Conservation (phyloP, 495 filamentous ascomycete species). For the Penicillium taxi region DNA sequence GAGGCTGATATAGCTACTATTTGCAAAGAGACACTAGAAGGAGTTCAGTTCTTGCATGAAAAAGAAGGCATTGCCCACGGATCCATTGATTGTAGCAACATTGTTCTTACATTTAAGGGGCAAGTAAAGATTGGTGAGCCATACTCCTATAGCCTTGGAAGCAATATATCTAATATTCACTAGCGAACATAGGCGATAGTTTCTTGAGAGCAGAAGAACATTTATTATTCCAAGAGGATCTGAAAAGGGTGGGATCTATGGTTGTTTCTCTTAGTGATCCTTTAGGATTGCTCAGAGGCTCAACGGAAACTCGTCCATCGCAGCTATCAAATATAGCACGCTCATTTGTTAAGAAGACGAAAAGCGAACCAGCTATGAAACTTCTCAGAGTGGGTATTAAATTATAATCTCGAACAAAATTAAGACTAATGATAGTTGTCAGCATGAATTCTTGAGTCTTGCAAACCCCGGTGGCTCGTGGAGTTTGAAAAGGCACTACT, state of each 20-base stretch:
- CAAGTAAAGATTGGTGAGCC: constrained; percentile 9
- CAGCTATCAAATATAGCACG: not conserved
- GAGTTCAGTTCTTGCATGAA: constrained; percentile 7
- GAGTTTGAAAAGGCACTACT: constrained; percentile 5
- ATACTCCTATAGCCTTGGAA: not conserved
- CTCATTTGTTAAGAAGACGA: not conserved
- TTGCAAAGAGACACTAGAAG: constrained; percentile 7
- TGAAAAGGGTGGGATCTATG: constrained; percentile 3
- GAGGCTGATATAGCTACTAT: constrained; percentile 11
- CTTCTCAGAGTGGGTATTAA: constrained; percentile 2
- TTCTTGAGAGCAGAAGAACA: constrained; percentile 3
- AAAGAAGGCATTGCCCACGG: constrained; percentile 4
- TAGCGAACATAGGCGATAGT: constrained; percentile 12
- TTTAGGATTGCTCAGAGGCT: not conserved
- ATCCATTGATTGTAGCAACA: constrained; percentile 4
- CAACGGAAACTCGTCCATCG: not conserved
- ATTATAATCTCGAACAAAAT: not conserved
- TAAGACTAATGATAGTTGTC: not conserved
- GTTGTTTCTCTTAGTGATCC: constrained; percentile 1
- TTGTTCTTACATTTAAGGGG: constrained; percentile 4
- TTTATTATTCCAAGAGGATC: not conserved
- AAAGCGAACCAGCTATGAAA: not conserved
- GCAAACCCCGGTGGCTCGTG: constrained; percentile 4
- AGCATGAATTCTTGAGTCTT: constrained; percentile 1
- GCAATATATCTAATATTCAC: not conserved